These are phyloP conservation scores for Stenocarpella maydis DNA, from an alignment of 2,329 filamentous ascomycete species.

Conservation along the genomic window DNA sequence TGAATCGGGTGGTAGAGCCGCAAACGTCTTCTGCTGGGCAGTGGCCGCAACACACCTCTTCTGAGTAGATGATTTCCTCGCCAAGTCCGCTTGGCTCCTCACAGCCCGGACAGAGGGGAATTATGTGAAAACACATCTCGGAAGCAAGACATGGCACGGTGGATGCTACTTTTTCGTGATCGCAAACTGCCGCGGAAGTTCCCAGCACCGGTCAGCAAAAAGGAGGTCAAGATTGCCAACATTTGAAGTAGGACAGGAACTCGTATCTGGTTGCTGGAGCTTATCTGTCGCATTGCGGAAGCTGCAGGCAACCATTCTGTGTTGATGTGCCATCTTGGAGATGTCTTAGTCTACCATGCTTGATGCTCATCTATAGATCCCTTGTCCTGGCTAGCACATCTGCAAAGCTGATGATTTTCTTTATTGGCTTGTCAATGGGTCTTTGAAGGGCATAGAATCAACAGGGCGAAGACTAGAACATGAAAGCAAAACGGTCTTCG, in stretches of 20 bases:
- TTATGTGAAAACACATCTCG: constrained; percentile 35
- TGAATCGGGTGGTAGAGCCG: constrained; percentile 30
- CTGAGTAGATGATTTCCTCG: constrained; percentile 34
- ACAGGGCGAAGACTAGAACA: background rate
- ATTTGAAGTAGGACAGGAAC: background rate
- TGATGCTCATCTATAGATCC: background rate
- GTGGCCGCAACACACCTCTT: constrained; percentile 30
- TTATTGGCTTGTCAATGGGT: background rate
- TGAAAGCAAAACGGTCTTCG: background rate
- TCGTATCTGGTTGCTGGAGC: background rate
- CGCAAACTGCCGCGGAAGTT: too few species aligned
- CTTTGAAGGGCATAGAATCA: background rate
- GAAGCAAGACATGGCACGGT: background rate
- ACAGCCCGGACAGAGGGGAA: constrained; percentile 33
- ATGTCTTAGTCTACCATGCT: background rate
- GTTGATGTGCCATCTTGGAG: background rate
- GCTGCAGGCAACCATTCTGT: background rate
- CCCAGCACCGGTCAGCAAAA: too few species aligned
- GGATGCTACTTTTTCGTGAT: background rate
- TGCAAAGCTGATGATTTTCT: background rate
- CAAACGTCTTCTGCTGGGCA: constrained; percentile 24
- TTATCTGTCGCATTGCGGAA: background rate
- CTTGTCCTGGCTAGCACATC: background rate
- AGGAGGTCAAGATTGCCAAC: background rate
- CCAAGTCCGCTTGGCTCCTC: constrained; percentile 34